Conservation (phyloP, 192 early-diverging fungal genomes). For the Backusella tuberculispora region DNA sequence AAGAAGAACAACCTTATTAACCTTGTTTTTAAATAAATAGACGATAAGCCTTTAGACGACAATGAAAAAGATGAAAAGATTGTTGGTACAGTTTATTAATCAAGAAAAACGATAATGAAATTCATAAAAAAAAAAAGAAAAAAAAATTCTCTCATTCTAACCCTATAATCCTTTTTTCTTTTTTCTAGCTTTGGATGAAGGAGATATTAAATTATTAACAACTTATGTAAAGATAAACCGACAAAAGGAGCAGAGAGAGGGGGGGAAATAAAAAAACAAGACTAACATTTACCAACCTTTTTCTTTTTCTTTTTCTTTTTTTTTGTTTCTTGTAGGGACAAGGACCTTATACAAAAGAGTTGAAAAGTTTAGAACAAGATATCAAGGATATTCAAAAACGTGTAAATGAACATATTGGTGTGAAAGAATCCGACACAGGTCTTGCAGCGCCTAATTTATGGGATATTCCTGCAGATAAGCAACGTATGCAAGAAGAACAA, state of each 20-base stretch:
- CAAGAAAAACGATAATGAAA: constrained; percentile 33
- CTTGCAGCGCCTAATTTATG: constrained; percentile 97
- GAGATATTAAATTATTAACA: constrained; percentile 89
- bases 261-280: too few species aligned
- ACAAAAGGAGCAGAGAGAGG: too few species aligned
- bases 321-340: constrained; percentile 68
- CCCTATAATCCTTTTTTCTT: too few species aligned
- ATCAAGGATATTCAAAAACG: constrained; percentile 98
- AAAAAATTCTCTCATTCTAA: too few species aligned
- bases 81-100: too few species aligned
- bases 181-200: constrained; percentile 87
- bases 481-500: constrained; percentile 95
- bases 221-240: constrained; percentile 85
- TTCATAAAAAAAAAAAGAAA: neutral
- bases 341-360: constrained; percentile 95
- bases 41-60: constrained; percentile 77
- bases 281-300: too few species aligned
- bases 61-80: constrained; percentile 84
- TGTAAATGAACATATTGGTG: constrained; percentile 99
- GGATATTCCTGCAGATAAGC: constrained; percentile 99
- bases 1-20: too few species aligned
- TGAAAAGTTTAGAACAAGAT: constrained; percentile 91
- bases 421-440: constrained; percentile 98
- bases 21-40: too few species aligned
- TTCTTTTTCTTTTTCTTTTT: too few species aligned